Evolutionary conservation across 257 asterid genomes (phyloP), one percentile per base, ranked within the genome.

Genomic region (Solanum dulcamara): DNA sequence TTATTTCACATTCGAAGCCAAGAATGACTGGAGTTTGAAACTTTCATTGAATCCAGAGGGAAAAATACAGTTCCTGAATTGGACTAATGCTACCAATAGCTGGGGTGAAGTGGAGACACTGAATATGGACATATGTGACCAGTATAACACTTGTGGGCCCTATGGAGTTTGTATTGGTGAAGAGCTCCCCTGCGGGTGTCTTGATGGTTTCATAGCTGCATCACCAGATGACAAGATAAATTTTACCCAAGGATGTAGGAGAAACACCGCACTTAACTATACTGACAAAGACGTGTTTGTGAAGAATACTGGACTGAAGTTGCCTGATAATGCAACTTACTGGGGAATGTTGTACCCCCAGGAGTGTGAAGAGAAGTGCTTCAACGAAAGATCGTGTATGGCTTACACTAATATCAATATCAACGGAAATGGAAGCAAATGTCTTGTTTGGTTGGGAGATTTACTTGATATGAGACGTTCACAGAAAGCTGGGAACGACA

Each of bases 121-220:
- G 81, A 90, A 88, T 33, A 84, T 51, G 84, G 92, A 86, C 40
- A 51, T 38, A 12, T 90, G 94, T 32, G 92, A 91, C 35, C 30
- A 30, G 8, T 91, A 89, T 81, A 88, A 75, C 20, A 74, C 87
- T 15, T 91, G 94, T 86, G 90, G 92, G 18, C 89, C 91, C 24
- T 87, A 85, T 22, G 88, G 89, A 51, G 17, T 88, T 51, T 91
- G 93, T 53, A 6, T 53, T 24, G 35, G 83, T 2, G 62, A 86
- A 2, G 86, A 85, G 37, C 88, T 51, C 48, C 26, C 74, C 10
- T 91, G 94, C 62, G 9, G 51, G 32, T 91, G 93, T 81, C 89
- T 86, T 1, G 33, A 85, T 79, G 93, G 92, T 24, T 91, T 91
- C 80, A 11, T 32, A 3, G 87, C 72, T 30, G 79, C 80, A 33